These are phyloP conservation scores for Zygosaccharomyces pseudorouxii DNA, from an alignment of 805 yeast species.

Conservation along the genomic window DNA sequence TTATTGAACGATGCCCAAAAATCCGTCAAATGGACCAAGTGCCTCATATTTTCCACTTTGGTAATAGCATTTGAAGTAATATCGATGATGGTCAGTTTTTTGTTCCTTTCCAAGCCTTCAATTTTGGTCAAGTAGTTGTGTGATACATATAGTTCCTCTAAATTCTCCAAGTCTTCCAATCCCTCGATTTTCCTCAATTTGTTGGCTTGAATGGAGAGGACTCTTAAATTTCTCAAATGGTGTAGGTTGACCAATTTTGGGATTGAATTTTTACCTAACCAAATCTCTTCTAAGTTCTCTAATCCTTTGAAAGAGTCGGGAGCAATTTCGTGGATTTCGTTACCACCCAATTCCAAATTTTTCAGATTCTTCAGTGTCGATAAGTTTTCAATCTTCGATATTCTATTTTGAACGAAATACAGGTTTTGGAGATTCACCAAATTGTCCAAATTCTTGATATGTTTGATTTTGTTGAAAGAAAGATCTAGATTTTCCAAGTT, in stretches of 20 bases:
- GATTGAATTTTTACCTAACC: constrained; percentile 90
- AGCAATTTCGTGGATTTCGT: constrained; percentile 47
- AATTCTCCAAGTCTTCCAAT: constrained; percentile 59
- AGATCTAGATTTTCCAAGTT: constrained; percentile 65
- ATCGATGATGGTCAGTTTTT: constrained; percentile 68
- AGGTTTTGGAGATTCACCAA: constrained; percentile 60
- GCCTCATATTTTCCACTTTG: constrained; percentile 58
- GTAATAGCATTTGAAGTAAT: constrained; percentile 69
- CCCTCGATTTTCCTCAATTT: constrained; percentile 75
- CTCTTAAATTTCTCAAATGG: constrained; percentile 55
- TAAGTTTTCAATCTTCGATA: constrained; percentile 64
- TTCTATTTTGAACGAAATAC: constrained; percentile 86
- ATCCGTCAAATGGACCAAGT: constrained; percentile 72
- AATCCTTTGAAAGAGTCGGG: constrained; percentile 46
- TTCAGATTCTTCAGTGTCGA: constrained; percentile 51
- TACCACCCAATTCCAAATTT: constrained; percentile 89
- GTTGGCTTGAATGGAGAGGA: constrained; percentile 87
- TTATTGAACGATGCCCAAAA: constrained; percentile 87
- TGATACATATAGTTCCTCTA: constrained; percentile 84
- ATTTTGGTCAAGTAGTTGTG: constrained; percentile 73
- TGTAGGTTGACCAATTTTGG: constrained; percentile 57
- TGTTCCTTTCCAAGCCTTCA: constrained; percentile 71
- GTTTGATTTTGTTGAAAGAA: constrained; percentile 84
- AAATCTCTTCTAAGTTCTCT: constrained; percentile 61
- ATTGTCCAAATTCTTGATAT: constrained; percentile 70